Evolutionary conservation across 176 grass and related monocot species (phyloP).

Genomic region (Zea luxurians): DNA sequence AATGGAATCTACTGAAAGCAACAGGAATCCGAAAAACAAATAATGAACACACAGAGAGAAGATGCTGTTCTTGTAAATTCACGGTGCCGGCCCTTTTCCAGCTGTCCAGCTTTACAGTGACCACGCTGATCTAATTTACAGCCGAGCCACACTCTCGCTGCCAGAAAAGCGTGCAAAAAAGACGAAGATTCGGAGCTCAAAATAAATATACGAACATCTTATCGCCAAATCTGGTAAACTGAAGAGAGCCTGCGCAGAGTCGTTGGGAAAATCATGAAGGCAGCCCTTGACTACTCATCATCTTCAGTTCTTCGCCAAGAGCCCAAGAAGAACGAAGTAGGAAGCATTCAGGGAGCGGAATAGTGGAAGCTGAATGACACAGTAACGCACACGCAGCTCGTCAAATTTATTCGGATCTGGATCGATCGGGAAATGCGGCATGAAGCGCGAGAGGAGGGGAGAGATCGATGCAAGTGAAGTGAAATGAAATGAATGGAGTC

Average conservation of each 20-base stretch:
- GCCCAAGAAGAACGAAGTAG: no score
- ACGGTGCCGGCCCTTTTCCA: neutral
- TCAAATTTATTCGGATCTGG: no score
- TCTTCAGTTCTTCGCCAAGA: neutral
- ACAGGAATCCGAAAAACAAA: neutral
- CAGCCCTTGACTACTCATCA: neutral
- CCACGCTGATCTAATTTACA: neutral
- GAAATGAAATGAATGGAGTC: no score
- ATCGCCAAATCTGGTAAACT: slow-evolving; percentile 28
- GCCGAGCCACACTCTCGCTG: neutral
- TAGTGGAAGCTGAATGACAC: no score
- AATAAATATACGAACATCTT: neutral
- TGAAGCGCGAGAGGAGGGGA: neutral
- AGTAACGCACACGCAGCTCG: no score
- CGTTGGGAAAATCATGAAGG: slow-evolving; percentile 5
- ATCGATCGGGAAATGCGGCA: no score
- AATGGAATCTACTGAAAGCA: slow-evolving; percentile 29
- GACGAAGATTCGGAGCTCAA: neutral
- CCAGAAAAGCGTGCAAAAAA: neutral
- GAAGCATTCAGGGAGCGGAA: no score
- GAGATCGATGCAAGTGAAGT: neutral
- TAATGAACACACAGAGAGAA: neutral
- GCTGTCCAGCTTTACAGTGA: slow-evolving; percentile 4
- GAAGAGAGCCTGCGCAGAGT: neutral
- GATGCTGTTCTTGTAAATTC: slow-evolving; percentile 8